phyloP scores from a whole-genome alignment of 768 basidiomycete species.

The Leccinum fibrillosum region DNA sequence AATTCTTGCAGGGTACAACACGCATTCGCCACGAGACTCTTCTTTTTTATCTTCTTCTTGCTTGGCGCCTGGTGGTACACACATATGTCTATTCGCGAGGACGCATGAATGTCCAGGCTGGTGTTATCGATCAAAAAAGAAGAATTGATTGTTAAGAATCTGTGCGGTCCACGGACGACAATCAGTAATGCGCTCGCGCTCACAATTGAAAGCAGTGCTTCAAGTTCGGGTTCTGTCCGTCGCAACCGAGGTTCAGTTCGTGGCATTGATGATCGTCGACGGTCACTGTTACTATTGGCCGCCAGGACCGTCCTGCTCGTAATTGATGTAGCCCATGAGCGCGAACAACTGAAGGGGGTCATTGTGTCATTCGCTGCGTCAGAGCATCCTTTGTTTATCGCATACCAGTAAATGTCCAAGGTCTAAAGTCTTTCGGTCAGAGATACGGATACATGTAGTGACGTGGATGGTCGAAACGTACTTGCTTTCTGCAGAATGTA shows the following conservation, averaged over 20 bases:
- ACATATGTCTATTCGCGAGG: conserved; percentile 48
- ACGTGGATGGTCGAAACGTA: not conserved
- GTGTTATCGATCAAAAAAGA: not conserved
- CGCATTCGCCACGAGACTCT: conserved; percentile 51
- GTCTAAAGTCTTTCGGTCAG: not conserved
- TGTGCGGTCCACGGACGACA: not conserved
- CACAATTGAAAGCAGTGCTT: conserved; percentile 54
- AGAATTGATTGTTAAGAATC: not conserved
- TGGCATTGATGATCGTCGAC: conserved; percentile 49
- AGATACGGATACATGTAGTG: not conserved
- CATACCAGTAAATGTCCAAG: conserved; percentile 15
- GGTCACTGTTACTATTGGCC: conserved; percentile 59
- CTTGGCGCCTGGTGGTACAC: conserved; percentile 57
- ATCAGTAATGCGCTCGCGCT: conserved; percentile 17
- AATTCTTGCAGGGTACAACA: conserved; percentile 53
- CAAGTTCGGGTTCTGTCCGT: conserved; percentile 70
- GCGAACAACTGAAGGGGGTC: conserved; percentile 33
- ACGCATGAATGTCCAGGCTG: conserved; percentile 39
- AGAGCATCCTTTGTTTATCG: no score
- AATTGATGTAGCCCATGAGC: conserved; percentile 38
- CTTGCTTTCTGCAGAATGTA: not conserved
- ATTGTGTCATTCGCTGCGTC: not conserved
- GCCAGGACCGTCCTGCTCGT: conserved; percentile 62
- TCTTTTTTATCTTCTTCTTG: conserved; percentile 61
- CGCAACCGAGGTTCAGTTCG: conserved; percentile 59